Percentiles rank a stretch among this genome's conserved stretches.
These are phyloP conservation scores for Piper longum DNA, from an alignment of 164 flowering plant species.

Conservation along the genomic window DNA sequence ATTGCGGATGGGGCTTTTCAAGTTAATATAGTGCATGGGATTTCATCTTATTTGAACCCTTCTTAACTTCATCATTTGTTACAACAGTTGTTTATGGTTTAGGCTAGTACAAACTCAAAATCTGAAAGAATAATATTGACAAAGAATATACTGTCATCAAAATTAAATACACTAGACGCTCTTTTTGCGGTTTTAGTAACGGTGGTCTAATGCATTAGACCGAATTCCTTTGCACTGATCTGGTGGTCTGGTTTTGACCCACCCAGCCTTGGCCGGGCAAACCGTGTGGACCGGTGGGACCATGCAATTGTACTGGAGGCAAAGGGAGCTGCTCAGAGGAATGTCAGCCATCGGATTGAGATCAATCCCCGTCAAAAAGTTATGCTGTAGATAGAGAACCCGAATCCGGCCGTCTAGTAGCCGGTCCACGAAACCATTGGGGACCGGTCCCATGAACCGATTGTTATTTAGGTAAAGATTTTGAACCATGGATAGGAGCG, in stretches of 20 bases:
- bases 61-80: too few relatives aligned
- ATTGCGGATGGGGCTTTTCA: too few relatives aligned
- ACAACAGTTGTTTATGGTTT: too few relatives aligned
- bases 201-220: too few relatives aligned
- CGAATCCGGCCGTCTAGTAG: constrained; percentile 23
- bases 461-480: constrained; percentile 50
- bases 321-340: constrained; percentile 40
- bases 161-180: too few relatives aligned
- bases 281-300: constrained; percentile 29
- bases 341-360: constrained; percentile 13
- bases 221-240: constrained; percentile 24
- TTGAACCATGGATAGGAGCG: constrained; percentile 31
- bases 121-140: too few relatives aligned
- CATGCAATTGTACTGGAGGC: constrained; percentile 68
- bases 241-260: constrained; percentile 35
- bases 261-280: constrained; percentile 55
- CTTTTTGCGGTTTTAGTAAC: too few relatives aligned
- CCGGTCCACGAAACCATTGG: constrained; percentile 33
- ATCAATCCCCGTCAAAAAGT: constrained; percentile 39
- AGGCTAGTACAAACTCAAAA: too few relatives aligned
- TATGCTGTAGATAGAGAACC: constrained; percentile 57
- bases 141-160: too few relatives aligned
- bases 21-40: too few relatives aligned
- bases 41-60: too few relatives aligned
- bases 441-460: constrained; percentile 42